Base-by-base conservation (phyloP, 306 rosid species). In the Medicago arabica region DNA sequence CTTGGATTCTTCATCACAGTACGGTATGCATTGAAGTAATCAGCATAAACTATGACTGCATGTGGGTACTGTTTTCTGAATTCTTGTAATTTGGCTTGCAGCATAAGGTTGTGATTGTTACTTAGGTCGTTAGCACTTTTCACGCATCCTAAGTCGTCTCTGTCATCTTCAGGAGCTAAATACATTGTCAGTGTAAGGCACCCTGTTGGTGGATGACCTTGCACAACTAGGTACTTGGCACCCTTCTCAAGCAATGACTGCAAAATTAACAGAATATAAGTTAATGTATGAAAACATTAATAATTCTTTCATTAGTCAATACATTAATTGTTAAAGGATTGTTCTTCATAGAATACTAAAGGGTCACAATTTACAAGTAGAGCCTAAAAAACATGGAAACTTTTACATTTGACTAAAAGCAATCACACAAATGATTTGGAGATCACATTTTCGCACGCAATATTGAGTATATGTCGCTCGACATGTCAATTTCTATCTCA, bases 141-240 rank as follows among this genome's bases (percentile, higher is more conserved):
- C 28, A 83, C 99, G n/a, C 97, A 95, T 49, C 97, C 97, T 0
- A 92, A 46, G 59, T 83, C 80, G 36, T 95, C 99, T 23, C 97
- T 86, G 55, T 95, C 92, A 3, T 77, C 83, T 54, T 38, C 87
- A 7, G 91, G 19, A 28, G 96, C 83, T 14, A 95, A 78, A 12
- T 83, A 66, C 93, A 95, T 80, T 49, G 99, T 41, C 19, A 95
- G 69, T 1, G 99, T 83, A 11, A 95, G 69, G 76, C 99, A 95
- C 28, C 97, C 99, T 1, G 87, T 81, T 23, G 75, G 70, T 31
- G 99, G 99, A 16, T 86, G 63, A 44, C 97, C 92, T 67, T 95
- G 93, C 64, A 95, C 94, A 0, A 92, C 92, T 46, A 95, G 60
- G 78, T 92, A 89, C 77, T 92, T 90, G 15, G 97, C 99, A 63